These are phyloP conservation scores for Hyaloperonospora arabidopsidis DNA, from an alignment of 352 stramenopile genomes.

Conservation along the genomic window DNA sequence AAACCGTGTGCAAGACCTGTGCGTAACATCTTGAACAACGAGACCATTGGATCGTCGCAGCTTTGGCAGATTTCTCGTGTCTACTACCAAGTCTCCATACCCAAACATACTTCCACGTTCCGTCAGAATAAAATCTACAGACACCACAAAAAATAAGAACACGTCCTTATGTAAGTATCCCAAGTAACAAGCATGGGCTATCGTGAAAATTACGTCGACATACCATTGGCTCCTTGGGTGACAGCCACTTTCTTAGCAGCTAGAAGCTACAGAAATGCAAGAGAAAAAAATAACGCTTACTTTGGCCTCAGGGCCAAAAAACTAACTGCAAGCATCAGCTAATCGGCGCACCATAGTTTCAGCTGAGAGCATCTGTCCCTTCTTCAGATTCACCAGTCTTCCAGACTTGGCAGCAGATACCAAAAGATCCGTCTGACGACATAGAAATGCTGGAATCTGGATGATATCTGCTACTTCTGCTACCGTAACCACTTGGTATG, in stretches of 20 bases:
- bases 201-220: not conserved
- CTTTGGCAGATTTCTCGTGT: slow-evolving; percentile 74
- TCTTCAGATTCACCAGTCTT: slow-evolving; percentile 83
- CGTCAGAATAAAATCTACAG: slow-evolving; percentile 76
- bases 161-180: not conserved
- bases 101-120: slow-evolving; percentile 85
- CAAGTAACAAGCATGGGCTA: not conserved
- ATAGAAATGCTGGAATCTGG: slow-evolving; percentile 85
- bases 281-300: not conserved
- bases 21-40: slow-evolving; percentile 84
- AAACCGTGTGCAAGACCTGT: slow-evolving; percentile 29
- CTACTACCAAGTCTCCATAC: slow-evolving; percentile 82
- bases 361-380: slow-evolving; percentile 80
- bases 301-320: too few species aligned
- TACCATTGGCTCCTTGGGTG: slow-evolving; percentile 49
- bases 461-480: slow-evolving; percentile 72
- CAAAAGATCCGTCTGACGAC: slow-evolving; percentile 83
- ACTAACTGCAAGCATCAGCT: too few species aligned
- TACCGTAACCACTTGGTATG: slow-evolving; percentile 60
- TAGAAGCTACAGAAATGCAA: slow-evolving; percentile 38
- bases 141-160: slow-evolving; percentile 4
- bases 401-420: slow-evolving; percentile 67
- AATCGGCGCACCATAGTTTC: slow-evolving; percentile 60
- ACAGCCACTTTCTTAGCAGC: slow-evolving; percentile 64
- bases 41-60: slow-evolving; percentile 48